Evolutionary conservation across 306 rosid genomes (phyloP), one percentile per base, ranked within the genome.

Genomic region (Sphenostylis stenocarpa): DNA sequence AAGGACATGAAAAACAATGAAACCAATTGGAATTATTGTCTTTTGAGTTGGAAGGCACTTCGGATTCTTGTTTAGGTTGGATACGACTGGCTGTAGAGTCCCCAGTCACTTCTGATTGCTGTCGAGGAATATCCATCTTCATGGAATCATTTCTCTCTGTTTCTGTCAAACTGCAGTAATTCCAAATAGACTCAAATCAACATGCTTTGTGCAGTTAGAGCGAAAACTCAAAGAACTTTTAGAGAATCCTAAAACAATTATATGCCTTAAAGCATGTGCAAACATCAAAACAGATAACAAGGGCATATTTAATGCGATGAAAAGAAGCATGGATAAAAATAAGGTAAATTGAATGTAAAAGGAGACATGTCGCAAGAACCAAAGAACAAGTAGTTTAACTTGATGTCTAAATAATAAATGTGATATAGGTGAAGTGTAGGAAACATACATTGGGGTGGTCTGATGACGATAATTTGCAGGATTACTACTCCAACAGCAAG

Each of bases 131-230:
- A 70, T 77, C 77, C n/a, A 29, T n/a, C 80, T 81, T 58, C 69
- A 6, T 13, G 45, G 67, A 43, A 72, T 44, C 79, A 60, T 6
- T 70, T 29, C 16, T 60, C 39, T 68, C 68, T 62, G 26, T 79
- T 67, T 74, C 88, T 20, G 74, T 51, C 84, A 87, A 75, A 60
- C 97, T 92, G 90, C 76, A 84, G 65, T 3, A 79, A 81, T 51
- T 16, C 24, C 60, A 78, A 83, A 81, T 57, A 64, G 53, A 77
- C 44, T 58, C 43, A 38, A 52, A 60, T 78, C 57, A 79, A 49
- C 51, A 34, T 29, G 62, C 19, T n/a, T 66, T 48, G 28, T 70
- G 70, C 28, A 77, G 41, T 34, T 75, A 56, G 33, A 49, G 70
- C 19, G 33, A 20, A 29, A 75, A 9, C 44, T 49, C 0, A 17